Evolutionary conservation across 2,329 filamentous ascomycete genomes (phyloP), one percentile per base, ranked within the genome.

Genomic region (Aspergillus sp.): DNA sequence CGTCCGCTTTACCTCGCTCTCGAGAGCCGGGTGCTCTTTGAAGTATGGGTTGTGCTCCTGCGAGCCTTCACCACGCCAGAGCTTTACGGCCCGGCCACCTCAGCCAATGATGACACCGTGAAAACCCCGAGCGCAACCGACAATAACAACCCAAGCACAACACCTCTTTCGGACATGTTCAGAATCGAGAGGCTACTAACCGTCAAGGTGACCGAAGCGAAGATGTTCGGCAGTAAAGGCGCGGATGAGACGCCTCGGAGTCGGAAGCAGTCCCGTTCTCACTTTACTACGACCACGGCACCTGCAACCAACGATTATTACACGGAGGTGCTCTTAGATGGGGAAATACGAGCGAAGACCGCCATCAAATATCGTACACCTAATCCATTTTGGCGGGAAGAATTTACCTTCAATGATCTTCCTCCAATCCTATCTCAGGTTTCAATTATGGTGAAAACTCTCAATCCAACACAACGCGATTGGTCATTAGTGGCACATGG

Each of bases 11-110:
- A 96, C 70, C 81, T 99, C 35, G 90, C 91, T 3, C 77, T 97
- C 45, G 93, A 98, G 65, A 93, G 86, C 25, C 85, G 93, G 43
- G 87, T 96, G 6, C 81, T 96, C n/a, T 96, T 96, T 67, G 95
- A 99, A 72, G 95, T 97, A 12, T 99, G 95, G 95, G 93, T 96
- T 68, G 93, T 96, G 6, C 79, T 99, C 9, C 75, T 99, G 31
- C 86, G 93, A 61, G 92, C 93, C 0, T 97, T 97, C 73, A 91
- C 93, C 0, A 88, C 96, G 46, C 93, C 95, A 0, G 92, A 97
- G 66, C 82, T 98, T 12, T 98, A 96, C 70, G 90, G 87, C 2
- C 83, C 84, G n/a, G 82, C 84, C 57, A 64, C 63, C 15, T 56
- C 67, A 9, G 52, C 64, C 33, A 61, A 69, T 56, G 70, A 86